Evolutionary conservation across 2,329 filamentous ascomycete species (phyloP).

Genomic region (Xylaria sp.): DNA sequence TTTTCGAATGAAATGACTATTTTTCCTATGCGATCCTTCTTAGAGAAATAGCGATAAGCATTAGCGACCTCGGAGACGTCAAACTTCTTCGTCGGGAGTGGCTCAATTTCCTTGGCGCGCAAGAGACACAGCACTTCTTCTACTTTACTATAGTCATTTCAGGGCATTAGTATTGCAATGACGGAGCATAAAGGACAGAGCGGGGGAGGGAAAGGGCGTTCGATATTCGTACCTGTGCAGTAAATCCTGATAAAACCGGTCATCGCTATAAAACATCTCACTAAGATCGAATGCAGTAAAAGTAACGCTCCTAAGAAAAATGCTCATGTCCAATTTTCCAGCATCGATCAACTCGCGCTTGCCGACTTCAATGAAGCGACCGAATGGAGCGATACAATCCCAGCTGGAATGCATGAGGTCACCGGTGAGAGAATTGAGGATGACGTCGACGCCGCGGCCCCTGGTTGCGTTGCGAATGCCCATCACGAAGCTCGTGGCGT

Average conservation of each 20-base stretch:
- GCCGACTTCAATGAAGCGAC: conserved; percentile 45
- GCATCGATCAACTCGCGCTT: conserved; percentile 45
- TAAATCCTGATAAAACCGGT: too few relatives aligned
- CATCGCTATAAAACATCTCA: too few relatives aligned
- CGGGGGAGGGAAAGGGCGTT: too few relatives aligned
- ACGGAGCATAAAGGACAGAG: too few relatives aligned
- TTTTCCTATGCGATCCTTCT: conserved; percentile 12
- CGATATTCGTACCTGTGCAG: too few relatives aligned
- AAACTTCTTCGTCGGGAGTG: not conserved
- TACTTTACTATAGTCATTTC: too few relatives aligned
- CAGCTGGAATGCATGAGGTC: conserved; percentile 34
- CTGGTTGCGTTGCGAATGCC: conserved; percentile 31
- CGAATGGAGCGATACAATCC: conserved; percentile 45
- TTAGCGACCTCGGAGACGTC: not conserved
- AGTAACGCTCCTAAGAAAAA: conserved; percentile 47
- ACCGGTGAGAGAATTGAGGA: conserved; percentile 22
- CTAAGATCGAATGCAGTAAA: conserved; percentile 50
- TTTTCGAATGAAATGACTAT: conserved; percentile 14
- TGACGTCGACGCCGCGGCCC: conserved; percentile 25
- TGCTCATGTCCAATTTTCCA: conserved; percentile 44
- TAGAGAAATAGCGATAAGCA: conserved; percentile 14
- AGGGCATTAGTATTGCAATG: too few relatives aligned
- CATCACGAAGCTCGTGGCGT: conserved; percentile 38
- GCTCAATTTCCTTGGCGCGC: not conserved
- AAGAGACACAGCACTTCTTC: conserved; percentile 2